phyloP scores from a whole-genome alignment of 2,329 filamentous ascomycete genomes.

The Ceratocystiopsis brevicomis region DNA sequence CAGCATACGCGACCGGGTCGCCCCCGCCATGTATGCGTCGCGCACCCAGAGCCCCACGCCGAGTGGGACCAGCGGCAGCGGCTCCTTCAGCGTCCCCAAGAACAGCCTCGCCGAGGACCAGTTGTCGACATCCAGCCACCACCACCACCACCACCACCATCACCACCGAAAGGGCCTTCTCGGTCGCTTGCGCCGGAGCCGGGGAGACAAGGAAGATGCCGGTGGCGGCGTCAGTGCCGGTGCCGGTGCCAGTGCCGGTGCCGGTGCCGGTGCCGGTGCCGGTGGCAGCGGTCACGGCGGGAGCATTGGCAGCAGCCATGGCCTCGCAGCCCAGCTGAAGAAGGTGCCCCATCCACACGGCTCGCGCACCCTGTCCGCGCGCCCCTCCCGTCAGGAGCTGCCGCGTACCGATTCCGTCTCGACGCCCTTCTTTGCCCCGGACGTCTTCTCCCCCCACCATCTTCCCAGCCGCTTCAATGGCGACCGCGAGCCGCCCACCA shows the following conservation, averaged over 20 bases:
- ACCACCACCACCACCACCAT: conserved; percentile 12
- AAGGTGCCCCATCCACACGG: conserved; percentile 27
- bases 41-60: conserved; percentile 70
- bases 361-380: conserved; percentile 31
- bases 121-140: conserved; percentile 21
- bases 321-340: conserved; percentile 20
- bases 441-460: conserved; percentile 9
- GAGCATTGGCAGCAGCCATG: background rate
- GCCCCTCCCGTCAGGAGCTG: conserved; percentile 29
- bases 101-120: conserved; percentile 32
- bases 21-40: conserved; percentile 23
- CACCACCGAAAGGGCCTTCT: conserved; percentile 30
- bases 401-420: conserved; percentile 16
- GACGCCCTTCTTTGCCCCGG: conserved; percentile 8
- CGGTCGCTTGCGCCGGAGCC: conserved; percentile 28
- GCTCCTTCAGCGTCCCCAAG: conserved; percentile 21
- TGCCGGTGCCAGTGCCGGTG: background rate
- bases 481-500: conserved; percentile 11
- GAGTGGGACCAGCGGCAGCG: conserved; percentile 41
- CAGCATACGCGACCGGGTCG: conserved; percentile 34
- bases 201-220: conserved; percentile 31
- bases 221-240: too few relatives aligned
- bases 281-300: background rate
- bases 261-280: background rate
- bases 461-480: conserved; percentile 12